Conservation (phyloP, 257 asterid species). For the Nicotiana obtusifolia region DNA sequence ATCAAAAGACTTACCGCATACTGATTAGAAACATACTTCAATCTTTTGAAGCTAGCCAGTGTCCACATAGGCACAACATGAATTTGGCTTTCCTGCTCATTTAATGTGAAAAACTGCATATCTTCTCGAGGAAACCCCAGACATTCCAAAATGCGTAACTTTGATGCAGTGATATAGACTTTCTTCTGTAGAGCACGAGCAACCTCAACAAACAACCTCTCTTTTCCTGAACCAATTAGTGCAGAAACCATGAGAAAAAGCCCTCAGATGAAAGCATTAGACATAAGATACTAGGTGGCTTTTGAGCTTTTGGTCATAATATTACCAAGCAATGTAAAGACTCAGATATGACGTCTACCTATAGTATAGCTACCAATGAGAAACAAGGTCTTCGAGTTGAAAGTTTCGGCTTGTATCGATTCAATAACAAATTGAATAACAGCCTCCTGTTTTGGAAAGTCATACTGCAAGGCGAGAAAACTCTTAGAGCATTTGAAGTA, state of each 20-base stretch:
- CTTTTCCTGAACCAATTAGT: conserved; percentile 57
- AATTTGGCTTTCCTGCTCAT: conserved; percentile 86
- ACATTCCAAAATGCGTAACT: conserved; percentile 76
- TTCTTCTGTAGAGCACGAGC: conserved; percentile 82
- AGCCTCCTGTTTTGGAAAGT: conserved; percentile 88
- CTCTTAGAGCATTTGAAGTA: background rate
- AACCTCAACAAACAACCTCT: conserved; percentile 77
- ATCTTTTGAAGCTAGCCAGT: conserved; percentile 77
- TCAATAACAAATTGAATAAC: conserved; percentile 90
- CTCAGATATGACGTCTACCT: conserved; percentile 40
- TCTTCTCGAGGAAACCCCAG: conserved; percentile 62
- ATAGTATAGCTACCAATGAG: conserved; percentile 95
- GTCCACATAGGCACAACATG: conserved; percentile 98
- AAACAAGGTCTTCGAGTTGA: conserved; percentile 81
- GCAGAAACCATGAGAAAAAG: background rate
- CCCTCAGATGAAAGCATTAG: background rate
- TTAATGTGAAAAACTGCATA: conserved; percentile 72
- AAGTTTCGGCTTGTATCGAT: conserved; percentile 94
- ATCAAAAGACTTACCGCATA: conserved; percentile 47
- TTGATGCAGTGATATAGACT: conserved; percentile 66
- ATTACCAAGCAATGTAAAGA: background rate
- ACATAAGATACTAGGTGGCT: background rate
- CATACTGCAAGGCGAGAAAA: conserved; percentile 56
- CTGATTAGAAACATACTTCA: conserved; percentile 61
- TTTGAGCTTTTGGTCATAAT: background rate